phyloP scores from a whole-genome alignment of 306 rosid species.

The Corylus americana region DNA sequence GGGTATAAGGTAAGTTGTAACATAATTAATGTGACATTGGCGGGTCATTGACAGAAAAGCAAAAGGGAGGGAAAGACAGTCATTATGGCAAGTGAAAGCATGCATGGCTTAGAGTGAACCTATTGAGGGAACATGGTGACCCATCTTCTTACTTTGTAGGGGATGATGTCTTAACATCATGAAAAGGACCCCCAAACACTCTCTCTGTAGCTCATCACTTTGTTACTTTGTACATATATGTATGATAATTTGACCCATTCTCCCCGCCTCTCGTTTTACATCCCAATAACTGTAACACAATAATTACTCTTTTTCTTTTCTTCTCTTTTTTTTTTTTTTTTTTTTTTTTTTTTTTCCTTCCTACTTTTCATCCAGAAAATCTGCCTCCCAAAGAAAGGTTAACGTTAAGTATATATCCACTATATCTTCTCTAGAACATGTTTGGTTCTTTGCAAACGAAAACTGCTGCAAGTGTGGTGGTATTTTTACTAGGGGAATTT shows the following conservation, averaged over 20 bases:
- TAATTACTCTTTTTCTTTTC: slow-evolving; percentile 19
- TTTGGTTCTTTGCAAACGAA: not conserved
- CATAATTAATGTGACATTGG: slow-evolving; percentile 26
- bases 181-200: slow-evolving; percentile 45
- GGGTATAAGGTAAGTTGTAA: slow-evolving; percentile 1
- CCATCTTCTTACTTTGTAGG: slow-evolving; percentile 42
- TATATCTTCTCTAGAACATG: not conserved
- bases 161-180: slow-evolving; percentile 55
- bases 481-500: not conserved
- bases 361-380: slow-evolving; percentile 26
- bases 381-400: slow-evolving; percentile 35
- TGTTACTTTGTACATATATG: too few relatives aligned
- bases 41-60: slow-evolving; percentile 44
- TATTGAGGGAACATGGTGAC: slow-evolving; percentile 64
- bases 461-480: not conserved
- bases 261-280: slow-evolving; percentile 38
- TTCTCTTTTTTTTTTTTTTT: not conserved
- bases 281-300: slow-evolving; percentile 29
- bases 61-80: slow-evolving; percentile 48
- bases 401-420: not conserved
- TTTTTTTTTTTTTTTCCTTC: slow-evolving; percentile 17
- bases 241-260: slow-evolving; percentile 28
- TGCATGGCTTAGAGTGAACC: slow-evolving; percentile 35
- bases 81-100: slow-evolving; percentile 41
- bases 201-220: slow-evolving; percentile 18